Evolutionary conservation across 1,284 basidiomycete species (phyloP), one percentile per base, ranked within the genome.

Genomic region (Trichosporon sp.): DNA sequence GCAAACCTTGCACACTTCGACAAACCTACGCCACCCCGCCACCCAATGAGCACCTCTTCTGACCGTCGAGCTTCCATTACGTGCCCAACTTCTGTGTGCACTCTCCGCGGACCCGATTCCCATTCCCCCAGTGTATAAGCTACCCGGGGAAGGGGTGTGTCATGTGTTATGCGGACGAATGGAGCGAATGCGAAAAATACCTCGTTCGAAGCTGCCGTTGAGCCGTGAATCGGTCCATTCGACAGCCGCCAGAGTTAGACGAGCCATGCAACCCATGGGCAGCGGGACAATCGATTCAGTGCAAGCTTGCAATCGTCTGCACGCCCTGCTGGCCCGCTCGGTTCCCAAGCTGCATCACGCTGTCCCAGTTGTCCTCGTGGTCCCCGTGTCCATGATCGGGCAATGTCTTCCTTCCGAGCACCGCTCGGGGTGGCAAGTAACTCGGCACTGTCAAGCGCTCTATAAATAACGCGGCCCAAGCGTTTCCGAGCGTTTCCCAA

Each of bases 41-140:
- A 16, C 7, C 31, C 31, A 63, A 63, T 63, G 59, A 63, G 32
- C 59, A 63, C 59, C 14, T 21, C n/a, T 37, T 63, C 32, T 16
- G 14, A n/a, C 14, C 59, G 35, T 63, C 35, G 6, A 37, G 35
- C 26, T 2, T 5, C 35, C 59, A 63, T 63, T 63, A 12, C 54
- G 54, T 31, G 54, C 54, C 31, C 12, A 19, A 11, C 19, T 19
- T 2, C 8, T 54, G 51, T 54, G 51, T 16, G n/a, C 21, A 26
- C 51, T 37, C 8, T 21, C 51, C 8, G 19, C 51, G 51, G 51
- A 21, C 21, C 16, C 51, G 51, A 54, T 54, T 4, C 51, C 51
- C 8, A 54, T 54, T 4, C 51, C 51, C 8, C 51, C 4, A 46
- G 43, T 54, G 51, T 19, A n/a, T 12, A 21, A 19, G 19, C 51